Evolutionary conservation across 129 eudicot genomes (phyloP).

Genomic region (Centaurea solstitialis): DNA sequence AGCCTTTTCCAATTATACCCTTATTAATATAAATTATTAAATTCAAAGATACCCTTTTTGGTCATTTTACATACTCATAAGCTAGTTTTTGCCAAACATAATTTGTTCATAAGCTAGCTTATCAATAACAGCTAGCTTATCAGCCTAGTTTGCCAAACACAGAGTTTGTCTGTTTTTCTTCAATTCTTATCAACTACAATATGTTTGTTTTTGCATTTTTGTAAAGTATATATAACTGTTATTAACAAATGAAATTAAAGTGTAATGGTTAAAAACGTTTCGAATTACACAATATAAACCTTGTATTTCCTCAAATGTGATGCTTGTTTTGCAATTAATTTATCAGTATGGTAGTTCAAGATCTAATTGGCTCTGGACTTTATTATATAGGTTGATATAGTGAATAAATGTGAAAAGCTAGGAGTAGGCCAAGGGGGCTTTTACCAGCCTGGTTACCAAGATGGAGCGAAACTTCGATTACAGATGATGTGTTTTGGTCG

Average conservation of each 20-base stretch:
- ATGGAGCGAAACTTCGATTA: constrained; percentile 49
- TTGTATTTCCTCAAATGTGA: neutral
- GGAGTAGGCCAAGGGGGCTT: constrained; percentile 59
- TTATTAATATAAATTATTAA: too few species aligned
- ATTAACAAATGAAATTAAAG: neutral
- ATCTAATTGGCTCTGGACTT: neutral
- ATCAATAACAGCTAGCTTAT: too few species aligned
- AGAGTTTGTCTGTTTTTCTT: neutral
- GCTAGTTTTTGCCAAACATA: too few species aligned
- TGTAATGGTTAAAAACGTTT: neutral
- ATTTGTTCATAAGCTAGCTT: too few species aligned
- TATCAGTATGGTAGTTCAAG: neutral
- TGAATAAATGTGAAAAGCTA: constrained; percentile 41
- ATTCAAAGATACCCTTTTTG: too few species aligned
- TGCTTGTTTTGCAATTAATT: neutral
- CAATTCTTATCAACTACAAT: neutral
- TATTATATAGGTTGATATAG: constrained; percentile 35
- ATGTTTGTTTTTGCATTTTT: neutral
- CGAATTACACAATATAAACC: neutral
- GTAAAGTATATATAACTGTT: neutral
- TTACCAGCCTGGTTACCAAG: constrained; percentile 45
- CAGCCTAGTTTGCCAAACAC: too few species aligned
- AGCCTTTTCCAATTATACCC: too few species aligned
- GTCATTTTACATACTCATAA: too few species aligned
- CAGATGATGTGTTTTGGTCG: constrained; percentile 62